Evolutionary conservation across 2,329 filamentous ascomycete species (phyloP), one percentile per base, ranked within the genome.

Genomic region (Pseudogymnoascus sp.): DNA sequence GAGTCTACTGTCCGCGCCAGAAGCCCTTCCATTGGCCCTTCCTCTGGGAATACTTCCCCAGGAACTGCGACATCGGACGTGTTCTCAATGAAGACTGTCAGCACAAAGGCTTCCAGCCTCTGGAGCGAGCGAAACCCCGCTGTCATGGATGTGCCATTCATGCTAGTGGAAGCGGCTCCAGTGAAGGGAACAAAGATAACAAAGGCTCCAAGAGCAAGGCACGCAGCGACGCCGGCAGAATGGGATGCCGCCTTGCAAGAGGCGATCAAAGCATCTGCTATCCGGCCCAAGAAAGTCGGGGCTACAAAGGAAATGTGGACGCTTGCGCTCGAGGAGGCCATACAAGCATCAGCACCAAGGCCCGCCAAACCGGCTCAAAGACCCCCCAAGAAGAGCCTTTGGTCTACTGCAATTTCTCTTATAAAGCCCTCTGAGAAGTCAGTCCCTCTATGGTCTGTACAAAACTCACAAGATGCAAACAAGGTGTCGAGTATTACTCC

Each of bases 61-160:
- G 54, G 62, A 36, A 68, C 69, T 20, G 70, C 69, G 2, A 69
- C 70, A 8, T 70, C 69, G 14, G 71, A 72, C 57, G 57, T 66
- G 9, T 68, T 67, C 8, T 72, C 71, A 1, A 50, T 72, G 22
- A 67, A 63, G 47, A 71, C 70, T 28, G 69, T 65, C 2, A 72
- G 70, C 63, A 71, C 70, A 3, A 70, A 70, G 60, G 71, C 70
- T 39, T 72, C 71, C 5, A 63, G 58, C 11, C 41, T 64, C 11
- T 59, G 50, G 50, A 64, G 61, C 57, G 70, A 69, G 4, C 25
- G 70, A 7, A 67, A 63, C 33, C 37, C 60, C 9, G 30, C 60
- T 30, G 47, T 60, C 8, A 36, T 61, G 22, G 25, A 60, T 30
- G 37, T 37, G 11, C 58, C 35, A 50, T 62, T 60, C 35, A 61